Evolutionary conservation across 1,139 yeast genomes (phyloP).

Genomic region (Yamadazyma spencermartinsiae): DNA sequence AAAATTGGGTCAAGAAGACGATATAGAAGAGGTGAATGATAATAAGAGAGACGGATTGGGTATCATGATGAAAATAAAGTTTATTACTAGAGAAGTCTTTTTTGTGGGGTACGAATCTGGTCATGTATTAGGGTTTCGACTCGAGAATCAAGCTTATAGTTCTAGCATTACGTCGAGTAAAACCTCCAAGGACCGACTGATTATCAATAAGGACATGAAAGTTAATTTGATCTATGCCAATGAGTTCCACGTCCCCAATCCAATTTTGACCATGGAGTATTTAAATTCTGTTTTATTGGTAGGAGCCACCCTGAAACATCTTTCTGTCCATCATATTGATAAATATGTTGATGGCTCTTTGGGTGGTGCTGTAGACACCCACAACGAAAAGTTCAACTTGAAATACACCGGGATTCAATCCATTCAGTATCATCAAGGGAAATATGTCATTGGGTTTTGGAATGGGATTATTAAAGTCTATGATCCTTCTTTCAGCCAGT

Average conservation of each 20-base stretch:
- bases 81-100: conserved; percentile 29
- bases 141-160: conserved; percentile 14
- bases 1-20: conserved; percentile 3
- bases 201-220: conserved; percentile 13
- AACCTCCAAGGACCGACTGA: neutral
- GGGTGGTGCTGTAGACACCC: neutral
- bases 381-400: conserved; percentile 12
- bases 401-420: conserved; percentile 25
- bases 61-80: conserved; percentile 52
- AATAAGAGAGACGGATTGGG: conserved; percentile 45
- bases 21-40: conserved; percentile 14
- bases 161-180: neutral
- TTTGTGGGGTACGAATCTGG: conserved; percentile 63
- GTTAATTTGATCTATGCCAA: conserved; percentile 21
- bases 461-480: conserved; percentile 35
- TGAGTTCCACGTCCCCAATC: conserved; percentile 48
- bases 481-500: conserved; percentile 11
- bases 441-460: conserved; percentile 38
- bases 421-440: conserved; percentile 12
- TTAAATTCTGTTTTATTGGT: conserved; percentile 29
- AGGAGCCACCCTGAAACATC: conserved; percentile 43
- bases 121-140: conserved; percentile 35
- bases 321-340: conserved; percentile 26
- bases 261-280: conserved; percentile 42
- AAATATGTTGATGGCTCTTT: neutral